A percentile compares a stretch with the other conserved stretches of the same genome.
These are phyloP conservation scores for Sergeia podlipaevii DNA, from an alignment of 208 protist genomes.

Conservation along the genomic window DNA sequence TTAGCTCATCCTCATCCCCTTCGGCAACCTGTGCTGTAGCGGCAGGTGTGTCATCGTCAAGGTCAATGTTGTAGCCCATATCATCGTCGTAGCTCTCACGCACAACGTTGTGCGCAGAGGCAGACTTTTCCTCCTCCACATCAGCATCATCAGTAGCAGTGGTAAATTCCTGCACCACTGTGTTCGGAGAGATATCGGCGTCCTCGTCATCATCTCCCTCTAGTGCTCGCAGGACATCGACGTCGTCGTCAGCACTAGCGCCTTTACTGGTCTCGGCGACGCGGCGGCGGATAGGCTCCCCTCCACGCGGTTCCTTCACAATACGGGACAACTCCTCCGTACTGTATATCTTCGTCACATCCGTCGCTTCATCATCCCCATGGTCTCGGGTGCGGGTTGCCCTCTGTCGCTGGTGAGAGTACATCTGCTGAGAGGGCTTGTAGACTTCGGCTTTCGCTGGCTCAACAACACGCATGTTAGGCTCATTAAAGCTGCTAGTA, in stretches of 20 bases:
- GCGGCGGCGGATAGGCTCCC: neutral
- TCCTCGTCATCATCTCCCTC: constrained; percentile 20
- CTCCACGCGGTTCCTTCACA: neutral
- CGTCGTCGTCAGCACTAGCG: constrained; percentile 2
- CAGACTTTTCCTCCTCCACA: constrained; percentile 8
- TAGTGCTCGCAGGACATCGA: constrained; percentile 11
- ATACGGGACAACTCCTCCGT: constrained; percentile 48
- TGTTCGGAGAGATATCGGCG: constrained; percentile 13
- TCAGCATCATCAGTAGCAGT: constrained; percentile 1
- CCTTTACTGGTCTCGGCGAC: neutral
- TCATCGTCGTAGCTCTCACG: constrained; percentile 10
- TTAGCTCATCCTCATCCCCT: neutral
- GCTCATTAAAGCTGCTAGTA: constrained; percentile 49
- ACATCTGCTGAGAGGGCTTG: neutral
- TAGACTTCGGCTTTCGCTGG: neutral
- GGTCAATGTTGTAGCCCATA: no score
- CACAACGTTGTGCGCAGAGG: neutral
- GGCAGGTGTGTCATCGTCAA: no score
- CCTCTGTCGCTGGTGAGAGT: neutral
- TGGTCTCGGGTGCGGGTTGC: no score
- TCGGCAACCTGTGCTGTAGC: neutral
- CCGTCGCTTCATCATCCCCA: constrained; percentile 32
- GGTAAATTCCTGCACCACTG: neutral
- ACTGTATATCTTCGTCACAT: constrained; percentile 72
- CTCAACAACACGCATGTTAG: constrained; percentile 9